Base-by-base conservation (phyloP, 352 stramenopile genomes). In the Phytophthora brassicae region DNA sequence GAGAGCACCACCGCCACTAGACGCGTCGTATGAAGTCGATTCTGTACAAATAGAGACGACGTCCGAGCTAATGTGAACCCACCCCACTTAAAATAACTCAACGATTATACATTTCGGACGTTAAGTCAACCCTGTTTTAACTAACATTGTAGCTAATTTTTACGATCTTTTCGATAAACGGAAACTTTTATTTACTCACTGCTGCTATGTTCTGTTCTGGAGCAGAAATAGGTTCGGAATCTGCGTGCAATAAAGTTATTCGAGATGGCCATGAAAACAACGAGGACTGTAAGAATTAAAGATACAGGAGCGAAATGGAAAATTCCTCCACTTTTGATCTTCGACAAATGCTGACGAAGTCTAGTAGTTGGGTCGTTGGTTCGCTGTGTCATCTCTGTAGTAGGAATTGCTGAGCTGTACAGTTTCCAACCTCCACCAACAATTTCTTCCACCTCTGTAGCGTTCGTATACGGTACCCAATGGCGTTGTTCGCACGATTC, bases 401-500 rank as follows among this genome's bases (percentile, higher is more conserved):
- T 8, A 56, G 47, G 5, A 46, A n/a, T 11, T 56, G 39, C 12
- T 46, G 44, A 17, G 24, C 23, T 58, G 36, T 68, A 48, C 5
- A 86, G 44, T 46, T 59, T 77, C 75, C 75, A 88, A 1, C 72
- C 70, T 31, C 64, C 56, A 9, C 74, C 72, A 1, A 88, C 64
- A 43, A 88, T 68, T 36, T 62, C 19, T 56, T 87, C 75, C 4
- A 87, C 68, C 8, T 77, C 66, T 0, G 51, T 67, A 5, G 77
- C 53, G 17, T 87, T 53, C 24, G 53, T 47, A 57, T 84, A 88
- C 14, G 78, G 76, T n/a, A 88, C 72, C 78, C 78, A 88, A 48
- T 88, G 77, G 11, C 84, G 69, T 46, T 88, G 79, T 17, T 74
- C 48, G 55, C 79, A 89, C 9, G 73, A 85, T n/a, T 86, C 60